Percentiles rank a stretch among this genome's conserved stretches.
These are phyloP conservation scores for Aspergillus brasiliensis DNA, from an alignment of 2,329 filamentous ascomycete species.

Conservation along the genomic window DNA sequence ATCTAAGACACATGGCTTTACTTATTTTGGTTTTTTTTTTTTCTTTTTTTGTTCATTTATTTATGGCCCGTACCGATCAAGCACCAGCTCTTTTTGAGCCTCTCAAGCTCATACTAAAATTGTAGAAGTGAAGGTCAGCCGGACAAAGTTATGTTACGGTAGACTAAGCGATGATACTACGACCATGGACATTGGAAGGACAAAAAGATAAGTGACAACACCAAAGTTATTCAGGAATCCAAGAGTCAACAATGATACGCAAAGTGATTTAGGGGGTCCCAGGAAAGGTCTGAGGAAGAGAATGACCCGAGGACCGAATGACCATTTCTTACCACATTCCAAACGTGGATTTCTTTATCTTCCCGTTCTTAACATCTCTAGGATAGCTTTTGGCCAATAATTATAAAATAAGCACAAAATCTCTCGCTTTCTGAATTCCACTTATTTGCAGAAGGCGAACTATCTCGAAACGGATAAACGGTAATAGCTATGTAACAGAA, in stretches of 20 bases:
- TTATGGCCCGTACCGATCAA: background rate
- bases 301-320: background rate
- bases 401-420: background rate
- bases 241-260: background rate
- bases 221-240: too few species aligned
- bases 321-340: background rate
- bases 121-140: background rate
- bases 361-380: background rate
- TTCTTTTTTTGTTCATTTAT: too few species aligned
- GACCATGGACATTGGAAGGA: too few species aligned
- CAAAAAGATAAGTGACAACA: too few species aligned
- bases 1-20: slow-evolving; percentile 7
- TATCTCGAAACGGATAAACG: background rate
- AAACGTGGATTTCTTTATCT: background rate
- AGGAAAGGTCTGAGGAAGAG: background rate
- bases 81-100: background rate
- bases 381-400: background rate
- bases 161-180: background rate
- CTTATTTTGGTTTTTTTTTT: background rate
- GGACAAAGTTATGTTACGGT: background rate
- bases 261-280: too few species aligned
- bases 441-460: background rate
- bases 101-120: background rate
- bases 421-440: background rate
- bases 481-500: background rate